Conservation (phyloP, 139 green algal genomes). For the Chlamydomonas eustigma region DNA sequence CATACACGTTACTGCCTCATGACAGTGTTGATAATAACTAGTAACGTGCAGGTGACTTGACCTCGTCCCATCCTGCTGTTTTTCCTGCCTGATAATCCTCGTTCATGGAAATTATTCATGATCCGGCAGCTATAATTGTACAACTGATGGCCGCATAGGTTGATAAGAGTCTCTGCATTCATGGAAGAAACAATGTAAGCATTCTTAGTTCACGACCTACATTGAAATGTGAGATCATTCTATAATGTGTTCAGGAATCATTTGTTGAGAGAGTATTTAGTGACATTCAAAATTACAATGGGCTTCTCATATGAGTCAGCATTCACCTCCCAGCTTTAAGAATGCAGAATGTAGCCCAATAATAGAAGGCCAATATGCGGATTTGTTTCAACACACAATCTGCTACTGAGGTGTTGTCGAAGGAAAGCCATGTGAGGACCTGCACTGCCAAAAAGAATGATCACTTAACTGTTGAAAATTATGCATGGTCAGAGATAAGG, state of each 20-base stretch:
- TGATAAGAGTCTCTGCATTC: background rate
- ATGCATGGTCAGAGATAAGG: background rate
- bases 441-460: background rate
- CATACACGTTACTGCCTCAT: too few relatives aligned
- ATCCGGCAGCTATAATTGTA: background rate
- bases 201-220: too few relatives aligned
- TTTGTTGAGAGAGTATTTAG: background rate
- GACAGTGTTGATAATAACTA: too few relatives aligned
- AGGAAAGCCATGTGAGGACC: slow-evolving; percentile 24
- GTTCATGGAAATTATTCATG: too few relatives aligned
- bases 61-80: too few relatives aligned
- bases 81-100: too few relatives aligned
- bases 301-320: background rate
- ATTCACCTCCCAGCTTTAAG: slow-evolving; percentile 21
- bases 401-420: slow-evolving; percentile 15
- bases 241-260: background rate
- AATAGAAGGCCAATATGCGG: slow-evolving; percentile 65
- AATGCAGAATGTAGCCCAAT: slow-evolving; percentile 65
- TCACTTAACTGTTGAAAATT: too few relatives aligned
- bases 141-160: background rate
- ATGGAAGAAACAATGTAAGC: background rate
- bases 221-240: background rate
- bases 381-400: slow-evolving; percentile 32
- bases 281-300: slow-evolving; percentile 1
- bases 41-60: too few relatives aligned